phyloP scores from a whole-genome alignment of 768 basidiomycete genomes.

The Leccinum imitatum region DNA sequence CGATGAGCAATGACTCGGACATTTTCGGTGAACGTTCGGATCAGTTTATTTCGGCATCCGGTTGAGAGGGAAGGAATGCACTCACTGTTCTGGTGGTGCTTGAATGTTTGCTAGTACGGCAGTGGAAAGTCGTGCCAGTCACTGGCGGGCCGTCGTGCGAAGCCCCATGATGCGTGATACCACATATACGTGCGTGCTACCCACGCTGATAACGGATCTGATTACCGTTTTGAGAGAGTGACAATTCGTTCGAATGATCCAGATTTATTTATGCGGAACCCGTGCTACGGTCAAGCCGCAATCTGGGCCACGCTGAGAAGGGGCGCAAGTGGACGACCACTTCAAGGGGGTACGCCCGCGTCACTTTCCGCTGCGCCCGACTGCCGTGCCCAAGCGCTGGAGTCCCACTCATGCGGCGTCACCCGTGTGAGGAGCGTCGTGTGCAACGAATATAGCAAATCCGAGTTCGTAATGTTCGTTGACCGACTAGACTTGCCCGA shows the following conservation, averaged over 20 bases:
- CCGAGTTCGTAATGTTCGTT: constrained; percentile 54
- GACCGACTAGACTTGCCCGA: constrained; percentile 25
- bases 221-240: background rate
- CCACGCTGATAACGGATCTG: background rate
- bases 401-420: constrained; percentile 63
- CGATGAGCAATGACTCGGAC: background rate
- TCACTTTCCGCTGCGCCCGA: constrained; percentile 55
- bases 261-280: background rate
- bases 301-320: background rate
- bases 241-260: too few relatives aligned
- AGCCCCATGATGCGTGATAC: background rate
- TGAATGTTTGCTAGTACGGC: background rate
- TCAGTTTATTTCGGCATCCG: background rate
- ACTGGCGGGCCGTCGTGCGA: background rate
- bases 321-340: background rate
- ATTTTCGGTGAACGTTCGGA: background rate
- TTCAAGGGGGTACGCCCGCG: constrained; percentile 47
- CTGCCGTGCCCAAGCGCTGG: constrained; percentile 50
- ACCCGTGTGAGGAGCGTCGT: constrained; percentile 54
- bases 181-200: background rate
- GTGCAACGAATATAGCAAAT: constrained; percentile 61
- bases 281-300: background rate
- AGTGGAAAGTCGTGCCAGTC: background rate
- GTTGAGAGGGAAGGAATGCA: background rate
- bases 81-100: background rate